Base-by-base conservation (phyloP, 164 flowering plant genomes). In the Tinospora cordifolia region DNA sequence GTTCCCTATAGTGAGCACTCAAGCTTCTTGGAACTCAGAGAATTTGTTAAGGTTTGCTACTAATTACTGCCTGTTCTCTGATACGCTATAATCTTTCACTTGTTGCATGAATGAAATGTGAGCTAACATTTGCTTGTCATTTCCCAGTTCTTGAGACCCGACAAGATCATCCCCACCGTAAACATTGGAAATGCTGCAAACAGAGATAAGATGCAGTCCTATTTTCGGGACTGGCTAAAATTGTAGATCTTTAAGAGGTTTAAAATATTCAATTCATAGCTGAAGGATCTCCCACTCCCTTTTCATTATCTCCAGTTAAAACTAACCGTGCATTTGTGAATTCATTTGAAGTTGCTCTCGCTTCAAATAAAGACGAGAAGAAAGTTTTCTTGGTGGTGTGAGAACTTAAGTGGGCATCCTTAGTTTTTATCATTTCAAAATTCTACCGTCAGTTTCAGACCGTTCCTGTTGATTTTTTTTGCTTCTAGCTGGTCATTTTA, bases 1-100 rank as follows among this genome's bases (percentile, higher is more conserved):
- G 87, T 89, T 74, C 94, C 90, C 7, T 89, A 87, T 69, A 85
- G 91, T 76, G 91, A 89, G 80, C 94, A 87, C 77, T 89, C 94
- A n/a, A 89, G 90, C 76, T 89, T 85, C 72, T 84, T 81, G 66
- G 91, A 89, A 75, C 77, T 89, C 69, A 77, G 65, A 69, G 87
- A 87, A 66, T 89, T 89, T 76, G 87, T 89, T 66, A 82, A 87
- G 91, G 94, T 87, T 25, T 22, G 63, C 15, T 57, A 1, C 2
- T 22, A 2, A 57, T 19, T n/a, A 8, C 11, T 19, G 21, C 34
- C 6, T 68, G 30, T 21, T 64, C 17, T 49, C 15, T 24, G 2
- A 19, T 44, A 1, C 8, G 6, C 63, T 21, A 63, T 36, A 44
- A 66, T 36, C 12, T 10, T 27, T 24, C 21, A n/a, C 39, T 44